Conservation (phyloP, 2,329 filamentous ascomycete species). For the Paraphaeosphaeria sporulosa region DNA sequence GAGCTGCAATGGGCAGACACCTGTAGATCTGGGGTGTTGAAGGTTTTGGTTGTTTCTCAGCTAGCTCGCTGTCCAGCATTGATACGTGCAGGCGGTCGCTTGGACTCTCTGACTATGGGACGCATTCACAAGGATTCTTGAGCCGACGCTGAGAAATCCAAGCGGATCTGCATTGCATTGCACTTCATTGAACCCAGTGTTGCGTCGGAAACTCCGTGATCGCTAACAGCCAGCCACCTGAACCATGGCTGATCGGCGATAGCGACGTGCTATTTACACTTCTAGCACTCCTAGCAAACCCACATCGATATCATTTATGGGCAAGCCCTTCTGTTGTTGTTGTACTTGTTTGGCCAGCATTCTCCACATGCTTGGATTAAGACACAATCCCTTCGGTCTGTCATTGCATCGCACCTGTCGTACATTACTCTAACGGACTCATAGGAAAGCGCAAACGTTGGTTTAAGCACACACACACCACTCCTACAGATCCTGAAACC, state of each 20-base stretch:
- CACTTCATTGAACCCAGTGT: background rate
- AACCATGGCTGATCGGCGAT: background rate
- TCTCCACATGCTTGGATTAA: slow-evolving; percentile 21
- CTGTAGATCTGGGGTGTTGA: background rate
- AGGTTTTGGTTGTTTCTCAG: background rate
- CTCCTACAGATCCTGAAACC: background rate
- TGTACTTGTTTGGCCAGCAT: slow-evolving; percentile 3
- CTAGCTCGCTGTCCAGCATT: background rate
- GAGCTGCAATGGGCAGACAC: background rate
- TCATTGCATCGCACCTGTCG: background rate
- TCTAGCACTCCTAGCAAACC: background rate
- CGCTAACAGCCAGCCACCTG: slow-evolving; percentile 1
- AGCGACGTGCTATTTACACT: slow-evolving; percentile 13
- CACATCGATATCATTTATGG: slow-evolving; percentile 11
- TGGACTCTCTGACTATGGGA: background rate
- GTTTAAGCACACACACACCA: background rate
- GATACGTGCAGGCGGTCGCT: background rate
- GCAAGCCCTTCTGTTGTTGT: slow-evolving; percentile 12
- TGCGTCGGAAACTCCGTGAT: background rate
- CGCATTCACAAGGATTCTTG: background rate
- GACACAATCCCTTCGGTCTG: slow-evolving; percentile 21
- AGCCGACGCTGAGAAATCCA: background rate
- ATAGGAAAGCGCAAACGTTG: slow-evolving; percentile 12
- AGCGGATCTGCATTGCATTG: slow-evolving; percentile 3
- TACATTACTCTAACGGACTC: background rate